Percentiles rank a stretch among this genome's conserved stretches.
Conservation (phyloP, 1,139 yeast genomes). For the Scheffersomyces titani region DNA sequence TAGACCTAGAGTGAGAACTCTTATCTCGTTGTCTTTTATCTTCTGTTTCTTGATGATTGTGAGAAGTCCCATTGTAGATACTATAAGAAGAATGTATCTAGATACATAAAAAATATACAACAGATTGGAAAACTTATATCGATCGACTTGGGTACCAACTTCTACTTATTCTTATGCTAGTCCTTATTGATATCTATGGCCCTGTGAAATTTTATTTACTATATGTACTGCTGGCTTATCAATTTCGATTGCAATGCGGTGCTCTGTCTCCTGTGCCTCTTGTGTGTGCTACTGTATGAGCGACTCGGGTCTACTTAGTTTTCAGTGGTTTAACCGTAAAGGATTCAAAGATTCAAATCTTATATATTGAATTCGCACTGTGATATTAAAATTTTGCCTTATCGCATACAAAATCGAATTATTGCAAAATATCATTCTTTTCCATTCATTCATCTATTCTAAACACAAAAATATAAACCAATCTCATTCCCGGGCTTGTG, state of each 20-base stretch:
- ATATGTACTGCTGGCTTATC: too few relatives aligned
- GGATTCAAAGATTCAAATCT: too few relatives aligned
- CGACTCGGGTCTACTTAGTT: too few relatives aligned
- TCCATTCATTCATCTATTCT: too few relatives aligned
- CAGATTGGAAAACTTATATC: not conserved
- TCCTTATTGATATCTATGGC: too few relatives aligned
- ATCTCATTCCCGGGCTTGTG: not conserved
- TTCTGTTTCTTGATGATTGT: slow-evolving; percentile 83
- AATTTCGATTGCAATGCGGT: too few relatives aligned
- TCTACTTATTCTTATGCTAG: not conserved
- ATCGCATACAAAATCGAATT: not conserved
- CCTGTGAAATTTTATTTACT: too few relatives aligned
- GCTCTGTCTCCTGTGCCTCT: too few relatives aligned
- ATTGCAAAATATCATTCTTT: not conserved
- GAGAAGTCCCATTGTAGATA: slow-evolving; percentile 69
- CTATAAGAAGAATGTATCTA: not conserved
- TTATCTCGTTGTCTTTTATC: slow-evolving; percentile 71
- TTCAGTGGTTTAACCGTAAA: too few relatives aligned
- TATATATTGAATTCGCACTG: too few relatives aligned
- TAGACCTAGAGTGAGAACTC: slow-evolving; percentile 78
- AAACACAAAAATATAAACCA: not conserved
- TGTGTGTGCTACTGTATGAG: too few relatives aligned
- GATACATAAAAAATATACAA: slow-evolving; percentile 1
- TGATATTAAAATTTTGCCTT: too few relatives aligned
- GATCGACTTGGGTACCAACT: not conserved